Base-by-base conservation (phyloP, 2,329 filamentous ascomycete genomes). In the Cladosporium colombiae region DNA sequence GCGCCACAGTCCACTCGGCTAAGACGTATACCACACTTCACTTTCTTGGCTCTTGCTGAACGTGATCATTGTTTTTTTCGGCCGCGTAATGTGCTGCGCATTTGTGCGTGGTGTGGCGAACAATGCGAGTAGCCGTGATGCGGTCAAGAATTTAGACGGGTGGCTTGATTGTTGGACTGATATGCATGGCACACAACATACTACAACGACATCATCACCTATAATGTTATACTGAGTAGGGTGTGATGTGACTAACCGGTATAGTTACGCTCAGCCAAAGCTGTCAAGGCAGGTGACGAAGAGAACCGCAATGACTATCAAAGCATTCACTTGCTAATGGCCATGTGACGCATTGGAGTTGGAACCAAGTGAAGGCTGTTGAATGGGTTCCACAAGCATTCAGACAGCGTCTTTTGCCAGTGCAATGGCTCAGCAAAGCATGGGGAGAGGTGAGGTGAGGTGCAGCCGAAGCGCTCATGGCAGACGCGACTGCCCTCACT, bases 21-120 rank as follows among this genome's bases (percentile, higher is more conserved):
- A 33, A 55, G 52, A 31, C 52, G 31, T 55, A 55, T n/a, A 55
- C 52, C 27, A 55, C 52, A 55, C 52, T 55, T 55, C 52, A 33
- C 52, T 55, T 55, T 55, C 52, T 55, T 55, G 52, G 52, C 52
- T 55, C 25, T 29, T 55, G 27, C n/a, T 55, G 27, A 10, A 21
- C 13, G 52, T 55, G 52, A 55, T 55, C 52, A 16, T 33, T 5
- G 1, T 31, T 31, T 21, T 31, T 33, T 3, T 8, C 31, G 52
- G 52, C 52, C 52, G 25, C 52, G 52, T 55, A 55, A 55, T n/a
- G 52, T 33, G 52, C 52, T 33, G 52, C 52, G 52, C 27, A 21
- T 55, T 5, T 10, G 52, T 31, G 16, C 2, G n/a, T 33, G 18
- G 31, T 55, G 29, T 21, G 52, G 52, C 31, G 29, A 55, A 55